Evolutionary conservation across 805 yeast genomes (phyloP).

Genomic region (Pichia kluyveri): DNA sequence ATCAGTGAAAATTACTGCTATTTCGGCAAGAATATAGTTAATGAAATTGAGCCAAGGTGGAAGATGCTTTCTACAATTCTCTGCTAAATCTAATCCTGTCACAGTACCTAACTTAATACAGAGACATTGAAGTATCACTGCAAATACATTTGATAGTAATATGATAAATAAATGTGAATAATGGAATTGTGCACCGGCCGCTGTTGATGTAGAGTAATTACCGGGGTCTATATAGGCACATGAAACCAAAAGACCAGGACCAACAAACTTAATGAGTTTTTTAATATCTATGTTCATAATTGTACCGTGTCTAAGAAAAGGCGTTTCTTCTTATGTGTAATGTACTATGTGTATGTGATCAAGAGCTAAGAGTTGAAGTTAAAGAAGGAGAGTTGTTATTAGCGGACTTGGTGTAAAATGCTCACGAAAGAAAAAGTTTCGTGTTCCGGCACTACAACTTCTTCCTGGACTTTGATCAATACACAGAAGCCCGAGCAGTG

Average conservation of each 20-base stretch:
- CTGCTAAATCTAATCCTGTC: slow-evolving; percentile 82
- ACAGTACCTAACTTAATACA: slow-evolving; percentile 84
- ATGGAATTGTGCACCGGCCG: slow-evolving; percentile 76
- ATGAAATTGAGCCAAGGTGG: slow-evolving; percentile 57
- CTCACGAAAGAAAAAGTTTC: too few species aligned
- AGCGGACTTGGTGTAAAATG: too few species aligned
- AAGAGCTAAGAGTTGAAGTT: too few species aligned
- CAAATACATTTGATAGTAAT: slow-evolving; percentile 72
- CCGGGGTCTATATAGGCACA: slow-evolving; percentile 96
- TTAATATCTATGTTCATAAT: slow-evolving; percentile 8
- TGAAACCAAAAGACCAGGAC: slow-evolving; percentile 82
- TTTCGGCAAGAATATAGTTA: slow-evolving; percentile 65
- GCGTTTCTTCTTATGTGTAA: too few species aligned
- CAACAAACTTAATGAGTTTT: slow-evolving; percentile 62
- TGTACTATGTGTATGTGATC: too few species aligned
- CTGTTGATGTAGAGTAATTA: slow-evolving; percentile 81
- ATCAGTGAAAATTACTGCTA: slow-evolving; percentile 88
- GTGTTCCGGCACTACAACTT: too few species aligned
- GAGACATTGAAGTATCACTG: slow-evolving; percentile 71
- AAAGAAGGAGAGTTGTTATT: too few species aligned
- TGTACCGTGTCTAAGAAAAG: not conserved
- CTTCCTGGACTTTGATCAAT: too few species aligned
- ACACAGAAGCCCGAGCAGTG: too few species aligned
- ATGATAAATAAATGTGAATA: slow-evolving; percentile 67
- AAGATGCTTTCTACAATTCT: slow-evolving; percentile 66